phyloP scores from a whole-genome alignment of 257 asterid species.

The Salvia rosmarinus region DNA sequence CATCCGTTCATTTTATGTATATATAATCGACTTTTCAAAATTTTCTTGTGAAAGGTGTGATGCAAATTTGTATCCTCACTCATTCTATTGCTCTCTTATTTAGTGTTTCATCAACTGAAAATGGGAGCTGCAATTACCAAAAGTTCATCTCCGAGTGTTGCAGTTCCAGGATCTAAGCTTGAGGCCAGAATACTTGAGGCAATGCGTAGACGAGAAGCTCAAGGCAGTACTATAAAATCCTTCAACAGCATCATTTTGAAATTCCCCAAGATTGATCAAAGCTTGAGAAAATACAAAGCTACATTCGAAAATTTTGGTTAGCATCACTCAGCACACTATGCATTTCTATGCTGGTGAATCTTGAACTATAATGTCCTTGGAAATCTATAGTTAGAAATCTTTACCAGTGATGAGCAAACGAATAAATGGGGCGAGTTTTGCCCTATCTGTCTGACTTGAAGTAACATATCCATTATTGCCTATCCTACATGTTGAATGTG shows the following conservation, averaged over 20 bases:
- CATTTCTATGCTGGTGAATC: not conserved
- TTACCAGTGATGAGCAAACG: not conserved
- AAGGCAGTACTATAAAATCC: slow-evolving; percentile 71
- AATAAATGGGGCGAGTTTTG: not conserved
- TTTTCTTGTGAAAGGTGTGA: too few species aligned
- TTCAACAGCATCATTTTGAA: slow-evolving; percentile 74
- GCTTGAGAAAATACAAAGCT: slow-evolving; percentile 71
- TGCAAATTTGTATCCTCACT: not conserved
- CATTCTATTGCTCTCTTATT: not conserved
- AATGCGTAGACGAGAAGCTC: slow-evolving; percentile 64
- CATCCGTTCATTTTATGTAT: not conserved
- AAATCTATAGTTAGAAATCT: not conserved
- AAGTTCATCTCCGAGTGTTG: slow-evolving; percentile 48
- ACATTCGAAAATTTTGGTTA: slow-evolving; percentile 71
- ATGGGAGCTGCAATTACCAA: slow-evolving; percentile 76
- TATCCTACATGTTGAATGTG: not conserved
- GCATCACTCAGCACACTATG: slow-evolving; percentile 7
- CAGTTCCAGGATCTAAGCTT: slow-evolving; percentile 65
- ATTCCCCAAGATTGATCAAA: slow-evolving; percentile 85
- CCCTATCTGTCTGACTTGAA: not conserved
- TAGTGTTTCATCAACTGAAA: slow-evolving; percentile 22
- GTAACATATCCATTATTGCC: not conserved
- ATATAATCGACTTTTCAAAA: too few species aligned
- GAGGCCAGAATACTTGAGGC: slow-evolving; percentile 72
- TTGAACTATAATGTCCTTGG: not conserved